These are phyloP conservation scores for Trichoderma sp. DNA, from an alignment of 2,329 filamentous ascomycete species.

Conservation along the genomic window DNA sequence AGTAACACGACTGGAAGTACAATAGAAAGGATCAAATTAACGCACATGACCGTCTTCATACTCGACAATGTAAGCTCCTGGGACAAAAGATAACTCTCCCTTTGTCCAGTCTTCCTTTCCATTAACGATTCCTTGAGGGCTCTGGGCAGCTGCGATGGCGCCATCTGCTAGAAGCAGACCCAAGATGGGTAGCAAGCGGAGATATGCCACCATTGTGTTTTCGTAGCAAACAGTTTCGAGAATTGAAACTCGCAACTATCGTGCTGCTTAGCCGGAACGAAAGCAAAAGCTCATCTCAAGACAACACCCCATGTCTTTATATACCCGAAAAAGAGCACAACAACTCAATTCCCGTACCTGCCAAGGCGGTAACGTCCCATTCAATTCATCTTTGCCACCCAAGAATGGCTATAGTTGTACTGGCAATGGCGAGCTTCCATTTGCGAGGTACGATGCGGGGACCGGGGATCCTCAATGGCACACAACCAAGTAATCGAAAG, in stretches of 20 bases:
- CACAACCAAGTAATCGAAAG: background rate
- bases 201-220: background rate
- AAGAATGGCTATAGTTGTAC: background rate
- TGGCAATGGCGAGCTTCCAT: background rate
- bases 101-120: slow-evolving; percentile 1
- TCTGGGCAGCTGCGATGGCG: background rate
- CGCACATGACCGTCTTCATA: slow-evolving; percentile 44
- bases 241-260: background rate
- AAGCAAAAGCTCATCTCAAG: background rate
- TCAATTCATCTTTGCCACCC: background rate
- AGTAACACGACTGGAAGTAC: accelerated
- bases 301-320: background rate
- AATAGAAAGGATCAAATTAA: background rate
- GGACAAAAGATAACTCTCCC: slow-evolving; percentile 30
- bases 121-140: background rate
- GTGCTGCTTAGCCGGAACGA: background rate
- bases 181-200: background rate
- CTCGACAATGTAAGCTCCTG: slow-evolving; percentile 53
- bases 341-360: background rate
- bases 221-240: background rate
- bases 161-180: slow-evolving; percentile 1
- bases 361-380: slow-evolving; percentile 3
- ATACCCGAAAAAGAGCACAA: background rate
- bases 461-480: background rate
- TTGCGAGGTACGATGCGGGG: background rate